Conservation (phyloP, 2,329 filamentous ascomycete genomes). For the Pyrenochaeta sp. region DNA sequence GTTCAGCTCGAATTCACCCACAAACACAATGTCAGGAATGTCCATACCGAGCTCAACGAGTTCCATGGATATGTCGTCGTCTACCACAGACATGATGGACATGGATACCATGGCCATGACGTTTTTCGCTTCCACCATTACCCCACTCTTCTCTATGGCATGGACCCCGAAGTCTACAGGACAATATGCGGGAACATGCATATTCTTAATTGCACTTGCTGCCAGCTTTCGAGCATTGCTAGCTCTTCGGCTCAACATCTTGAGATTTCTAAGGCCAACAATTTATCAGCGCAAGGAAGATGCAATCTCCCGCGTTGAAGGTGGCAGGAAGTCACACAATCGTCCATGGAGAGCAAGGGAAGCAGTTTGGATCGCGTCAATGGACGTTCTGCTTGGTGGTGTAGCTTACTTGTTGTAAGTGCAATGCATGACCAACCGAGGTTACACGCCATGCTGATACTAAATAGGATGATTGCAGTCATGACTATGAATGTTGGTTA, state of each 20-base stretch:
- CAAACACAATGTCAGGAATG: slow-evolving; percentile 19
- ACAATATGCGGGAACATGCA: slow-evolving; percentile 84
- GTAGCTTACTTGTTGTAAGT: slow-evolving; percentile 87
- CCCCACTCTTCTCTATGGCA: slow-evolving; percentile 68
- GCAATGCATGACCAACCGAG: neutral
- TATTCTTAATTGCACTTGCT: slow-evolving; percentile 83
- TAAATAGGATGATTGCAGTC: slow-evolving; percentile 80
- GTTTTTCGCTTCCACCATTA: slow-evolving; percentile 70
- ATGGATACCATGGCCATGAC: slow-evolving; percentile 59
- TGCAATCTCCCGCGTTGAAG: slow-evolving; percentile 7
- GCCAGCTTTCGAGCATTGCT: slow-evolving; percentile 72
- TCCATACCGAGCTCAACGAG: slow-evolving; percentile 16
- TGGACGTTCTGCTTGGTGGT: slow-evolving; percentile 76
- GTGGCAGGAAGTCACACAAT: too few relatives aligned
- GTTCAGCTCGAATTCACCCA: slow-evolving; percentile 8
- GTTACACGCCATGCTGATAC: neutral
- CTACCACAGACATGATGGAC: slow-evolving; percentile 14
- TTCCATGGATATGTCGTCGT: slow-evolving; percentile 21
- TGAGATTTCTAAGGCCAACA: slow-evolving; percentile 71
- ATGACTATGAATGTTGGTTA: slow-evolving; percentile 90
- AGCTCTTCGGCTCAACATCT: slow-evolving; percentile 66
- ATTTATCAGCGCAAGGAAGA: slow-evolving; percentile 61
- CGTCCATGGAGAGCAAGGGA: slow-evolving; percentile 81
- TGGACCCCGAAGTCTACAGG: slow-evolving; percentile 77
- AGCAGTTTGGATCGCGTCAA: slow-evolving; percentile 73